A percentile compares a stretch with the other conserved stretches of the same genome.
Conservation (phyloP, 495 filamentous ascomycete genomes). For the Thozetella sp. region DNA sequence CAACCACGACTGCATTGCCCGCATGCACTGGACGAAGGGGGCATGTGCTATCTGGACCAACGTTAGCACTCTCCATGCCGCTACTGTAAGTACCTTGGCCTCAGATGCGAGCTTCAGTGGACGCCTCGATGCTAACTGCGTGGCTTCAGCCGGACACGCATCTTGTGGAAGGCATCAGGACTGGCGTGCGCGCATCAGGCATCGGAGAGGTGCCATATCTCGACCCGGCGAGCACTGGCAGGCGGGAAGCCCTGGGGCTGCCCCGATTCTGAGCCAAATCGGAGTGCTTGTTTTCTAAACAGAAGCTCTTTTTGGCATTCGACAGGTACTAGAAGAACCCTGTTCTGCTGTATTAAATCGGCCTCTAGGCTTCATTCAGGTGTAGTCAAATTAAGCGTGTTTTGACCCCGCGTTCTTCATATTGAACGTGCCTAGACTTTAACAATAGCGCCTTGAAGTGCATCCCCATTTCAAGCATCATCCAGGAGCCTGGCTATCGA, state of each 20-base stretch:
- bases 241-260: constrained; percentile 45
- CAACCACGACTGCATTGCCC: constrained; percentile 41
- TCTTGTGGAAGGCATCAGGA: constrained; percentile 33
- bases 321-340: too few relatives aligned
- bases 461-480: too few relatives aligned
- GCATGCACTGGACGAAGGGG: constrained; percentile 44
- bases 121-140: neutral
- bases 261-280: constrained; percentile 18
- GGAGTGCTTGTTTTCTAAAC: too few relatives aligned
- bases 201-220: constrained; percentile 50
- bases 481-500: too few relatives aligned
- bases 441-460: too few relatives aligned
- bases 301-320: too few relatives aligned
- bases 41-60: constrained; percentile 40
- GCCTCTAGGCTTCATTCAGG: too few relatives aligned
- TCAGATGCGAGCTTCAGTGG: too few relatives aligned
- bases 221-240: constrained; percentile 42
- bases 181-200: constrained; percentile 40
- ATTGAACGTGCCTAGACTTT: too few relatives aligned
- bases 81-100: constrained; percentile 6
- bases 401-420: too few relatives aligned
- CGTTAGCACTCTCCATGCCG: constrained; percentile 38
- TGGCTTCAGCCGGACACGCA: constrained; percentile 37
- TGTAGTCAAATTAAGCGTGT: too few relatives aligned
- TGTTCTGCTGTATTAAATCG: too few relatives aligned